Evolutionary conservation across 371 early-diverging fungal species (phyloP).

Genomic region (Rhizopus microsporus): DNA sequence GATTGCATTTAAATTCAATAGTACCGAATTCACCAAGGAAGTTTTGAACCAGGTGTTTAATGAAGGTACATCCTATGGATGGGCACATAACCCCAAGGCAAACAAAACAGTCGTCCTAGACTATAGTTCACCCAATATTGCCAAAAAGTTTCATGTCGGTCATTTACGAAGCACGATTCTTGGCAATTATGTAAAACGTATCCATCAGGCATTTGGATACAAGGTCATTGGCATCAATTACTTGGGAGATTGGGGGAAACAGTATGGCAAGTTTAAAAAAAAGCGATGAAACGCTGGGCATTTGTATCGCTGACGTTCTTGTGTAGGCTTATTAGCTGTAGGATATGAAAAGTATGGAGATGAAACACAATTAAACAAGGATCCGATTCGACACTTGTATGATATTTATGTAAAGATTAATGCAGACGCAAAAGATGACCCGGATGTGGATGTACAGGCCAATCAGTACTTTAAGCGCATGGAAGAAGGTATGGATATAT

Average conservation of each 20-base stretch:
- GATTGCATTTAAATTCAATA: slow-evolving; percentile 17
- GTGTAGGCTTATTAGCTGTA: slow-evolving; percentile 83
- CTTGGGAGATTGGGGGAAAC: slow-evolving; percentile 99
- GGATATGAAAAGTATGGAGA: slow-evolving; percentile 89
- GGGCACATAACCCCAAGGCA: slow-evolving; percentile 19
- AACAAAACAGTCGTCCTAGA: slow-evolving; percentile 84
- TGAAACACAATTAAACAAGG: slow-evolving; percentile 73
- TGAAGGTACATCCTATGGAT: slow-evolving; percentile 31
- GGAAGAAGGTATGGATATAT: slow-evolving; percentile 76
- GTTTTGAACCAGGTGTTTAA: slow-evolving; percentile 53
- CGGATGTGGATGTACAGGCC: slow-evolving; percentile 71
- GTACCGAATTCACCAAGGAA: slow-evolving; percentile 26
- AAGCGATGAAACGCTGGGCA: background rate
- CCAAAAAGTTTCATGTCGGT: slow-evolving; percentile 99
- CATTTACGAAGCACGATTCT: slow-evolving; percentile 99
- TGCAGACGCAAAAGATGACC: slow-evolving; percentile 55
- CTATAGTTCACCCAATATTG: slow-evolving; percentile 98
- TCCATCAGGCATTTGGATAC: slow-evolving; percentile 88
- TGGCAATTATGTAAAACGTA: slow-evolving; percentile 92
- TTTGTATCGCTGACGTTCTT: too few relatives aligned
- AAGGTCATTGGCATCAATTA: slow-evolving; percentile 94
- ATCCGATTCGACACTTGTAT: slow-evolving; percentile 95
- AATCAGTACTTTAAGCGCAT: slow-evolving; percentile 90
- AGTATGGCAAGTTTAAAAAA: slow-evolving; percentile 73
- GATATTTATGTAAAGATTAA: slow-evolving; percentile 96